Percentiles rank a stretch among this genome's conserved stretches.
Conservation (phyloP, 2,329 filamentous ascomycete genomes). For the Teratosphaeria viscida region DNA sequence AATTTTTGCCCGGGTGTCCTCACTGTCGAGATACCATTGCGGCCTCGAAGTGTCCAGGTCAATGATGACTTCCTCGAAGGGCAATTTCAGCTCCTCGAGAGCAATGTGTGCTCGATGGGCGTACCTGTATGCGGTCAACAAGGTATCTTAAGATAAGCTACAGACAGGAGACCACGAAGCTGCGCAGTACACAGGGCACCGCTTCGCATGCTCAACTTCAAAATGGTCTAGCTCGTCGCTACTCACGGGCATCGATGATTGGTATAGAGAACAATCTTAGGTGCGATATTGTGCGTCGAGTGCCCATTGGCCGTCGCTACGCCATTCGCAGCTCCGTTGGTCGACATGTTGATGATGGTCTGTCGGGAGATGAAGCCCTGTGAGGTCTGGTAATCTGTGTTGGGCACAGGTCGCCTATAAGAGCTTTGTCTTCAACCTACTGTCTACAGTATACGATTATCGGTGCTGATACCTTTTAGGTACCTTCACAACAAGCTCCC, state of each 20-base stretch:
- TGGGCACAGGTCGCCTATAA: background rate
- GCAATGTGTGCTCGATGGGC: constrained; percentile 54
- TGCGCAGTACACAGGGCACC: no score
- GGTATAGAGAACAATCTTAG: constrained; percentile 42
- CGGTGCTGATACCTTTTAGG: background rate
- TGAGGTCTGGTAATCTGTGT: background rate
- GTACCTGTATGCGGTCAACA: constrained; percentile 28
- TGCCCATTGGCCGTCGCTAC: constrained; percentile 5
- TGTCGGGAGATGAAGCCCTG: background rate
- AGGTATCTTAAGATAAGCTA: background rate
- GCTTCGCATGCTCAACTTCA: no score
- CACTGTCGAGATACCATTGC: constrained; percentile 52
- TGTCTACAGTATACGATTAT: background rate
- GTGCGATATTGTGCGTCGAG: constrained; percentile 4
- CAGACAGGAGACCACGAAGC: no score
- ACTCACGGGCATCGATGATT: constrained; percentile 51
- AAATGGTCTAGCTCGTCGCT: no score
- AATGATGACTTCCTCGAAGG: constrained; percentile 38
- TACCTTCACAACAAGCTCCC: background rate
- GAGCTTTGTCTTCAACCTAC: background rate
- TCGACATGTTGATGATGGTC: constrained; percentile 3
- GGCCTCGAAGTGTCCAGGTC: constrained; percentile 60
- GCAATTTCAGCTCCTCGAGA: constrained; percentile 21
- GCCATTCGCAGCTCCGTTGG: constrained; percentile 3
- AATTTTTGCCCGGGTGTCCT: background rate